Evolutionary conservation across 768 basidiomycete species (phyloP).

Genomic region (Porpolomopsis calyptriformis): DNA sequence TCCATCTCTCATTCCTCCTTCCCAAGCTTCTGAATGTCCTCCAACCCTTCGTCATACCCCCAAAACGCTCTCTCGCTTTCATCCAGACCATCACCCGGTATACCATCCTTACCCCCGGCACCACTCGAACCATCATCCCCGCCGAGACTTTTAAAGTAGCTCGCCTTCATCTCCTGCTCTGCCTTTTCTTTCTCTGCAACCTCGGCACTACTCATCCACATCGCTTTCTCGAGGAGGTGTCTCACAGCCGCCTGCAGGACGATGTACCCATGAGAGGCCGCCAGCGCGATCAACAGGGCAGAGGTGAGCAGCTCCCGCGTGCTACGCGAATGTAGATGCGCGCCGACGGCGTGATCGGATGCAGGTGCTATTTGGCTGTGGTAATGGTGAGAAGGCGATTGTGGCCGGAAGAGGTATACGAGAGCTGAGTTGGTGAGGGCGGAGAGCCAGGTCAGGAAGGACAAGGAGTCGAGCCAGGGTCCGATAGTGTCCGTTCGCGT

Average conservation of each 20-base stretch:
- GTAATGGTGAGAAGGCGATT: neutral
- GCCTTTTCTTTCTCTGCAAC: conserved; percentile 43
- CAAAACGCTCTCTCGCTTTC: conserved; percentile 42
- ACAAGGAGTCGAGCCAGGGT: conserved; percentile 84
- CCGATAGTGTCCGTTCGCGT: conserved; percentile 85
- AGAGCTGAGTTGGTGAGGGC: conserved; percentile 84
- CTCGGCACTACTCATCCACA: conserved; percentile 58
- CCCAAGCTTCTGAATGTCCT: conserved; percentile 55
- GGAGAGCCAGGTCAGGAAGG: conserved; percentile 82
- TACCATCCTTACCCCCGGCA: conserved; percentile 12
- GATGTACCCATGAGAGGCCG: conserved; percentile 81
- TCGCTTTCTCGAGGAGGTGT: conserved; percentile 60
- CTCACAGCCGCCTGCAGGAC: conserved; percentile 51
- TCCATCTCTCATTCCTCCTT: conserved; percentile 35
- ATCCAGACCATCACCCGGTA: conserved; percentile 9
- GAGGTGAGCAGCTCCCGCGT: conserved; percentile 42
- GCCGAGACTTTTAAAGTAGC: conserved; percentile 25
- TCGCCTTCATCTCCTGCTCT: conserved; percentile 38
- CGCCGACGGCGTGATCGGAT: neutral
- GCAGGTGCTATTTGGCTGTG: neutral
- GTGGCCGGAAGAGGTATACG: conserved; percentile 76
- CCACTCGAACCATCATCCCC: conserved; percentile 12
- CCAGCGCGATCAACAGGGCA: conserved; percentile 63
- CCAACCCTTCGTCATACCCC: conserved; percentile 62
- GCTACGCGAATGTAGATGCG: conserved; percentile 15